A percentile compares a stretch with the other conserved stretches of the same genome.
Conservation (phyloP, 106 monocot genomes). For the Dendrobium officinale region DNA sequence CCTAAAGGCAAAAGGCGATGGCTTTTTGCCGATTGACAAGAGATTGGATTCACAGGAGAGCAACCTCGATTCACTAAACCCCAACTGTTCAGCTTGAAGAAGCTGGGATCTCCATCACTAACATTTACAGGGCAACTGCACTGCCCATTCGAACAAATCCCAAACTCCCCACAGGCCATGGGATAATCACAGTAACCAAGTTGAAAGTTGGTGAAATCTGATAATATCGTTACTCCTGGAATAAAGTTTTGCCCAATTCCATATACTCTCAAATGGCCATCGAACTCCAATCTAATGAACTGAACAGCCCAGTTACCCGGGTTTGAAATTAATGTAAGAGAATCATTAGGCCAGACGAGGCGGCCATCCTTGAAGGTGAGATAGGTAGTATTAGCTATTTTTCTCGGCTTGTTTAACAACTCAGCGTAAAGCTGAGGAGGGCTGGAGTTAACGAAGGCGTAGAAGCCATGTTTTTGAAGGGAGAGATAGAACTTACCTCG, state of each 20-base stretch:
- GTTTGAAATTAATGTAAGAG: neutral
- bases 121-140: constrained; percentile 33
- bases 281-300: constrained; percentile 1
- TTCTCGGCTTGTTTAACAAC: neutral
- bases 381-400: too few relatives aligned
- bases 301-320: neutral
- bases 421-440: constrained; percentile 26
- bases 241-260: neutral
- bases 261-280: constrained; percentile 4
- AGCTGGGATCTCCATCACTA: neutral
- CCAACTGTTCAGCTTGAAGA: constrained; percentile 9
- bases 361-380: neutral
- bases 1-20: neutral
- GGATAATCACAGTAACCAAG: constrained; percentile 14
- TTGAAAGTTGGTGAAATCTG: neutral
- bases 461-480: neutral
- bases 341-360: neutral
- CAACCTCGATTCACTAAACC: constrained; percentile 4
- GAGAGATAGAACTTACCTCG: constrained; percentile 17
- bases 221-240: neutral
- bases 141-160: constrained; percentile 37
- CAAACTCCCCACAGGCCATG: constrained; percentile 31
- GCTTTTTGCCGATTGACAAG: constrained; percentile 5
- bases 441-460: constrained; percentile 15
- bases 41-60: constrained; percentile 7